A percentile compares a stretch with the other conserved stretches of the same genome.
Evolutionary conservation across 306 rosid species (phyloP).

Genomic region (Begonia masoniana): DNA sequence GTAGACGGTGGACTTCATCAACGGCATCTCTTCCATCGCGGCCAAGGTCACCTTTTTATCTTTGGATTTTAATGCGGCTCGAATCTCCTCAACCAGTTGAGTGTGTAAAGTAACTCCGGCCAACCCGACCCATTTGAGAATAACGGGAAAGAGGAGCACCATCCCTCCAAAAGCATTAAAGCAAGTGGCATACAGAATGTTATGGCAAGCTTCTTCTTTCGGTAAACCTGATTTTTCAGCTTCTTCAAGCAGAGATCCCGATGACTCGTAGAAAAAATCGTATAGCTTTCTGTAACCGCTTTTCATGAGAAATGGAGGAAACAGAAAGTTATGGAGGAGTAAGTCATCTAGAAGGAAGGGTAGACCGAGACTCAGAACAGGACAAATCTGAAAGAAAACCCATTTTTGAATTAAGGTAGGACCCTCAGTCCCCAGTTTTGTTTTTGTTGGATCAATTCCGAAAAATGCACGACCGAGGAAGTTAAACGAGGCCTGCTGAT

Average conservation of each 20-base stretch:
- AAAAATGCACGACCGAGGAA: conserved; percentile 44
- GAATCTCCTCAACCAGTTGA: conserved; percentile 43
- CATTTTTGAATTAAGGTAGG: conserved; percentile 48
- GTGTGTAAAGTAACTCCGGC: conserved; percentile 55
- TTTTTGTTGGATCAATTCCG: conserved; percentile 32
- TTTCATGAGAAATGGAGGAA: conserved; percentile 47
- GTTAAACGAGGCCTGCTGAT: conserved; percentile 68
- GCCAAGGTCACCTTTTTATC: conserved; percentile 61
- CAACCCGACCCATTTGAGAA: conserved; percentile 46
- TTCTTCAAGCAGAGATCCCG: conserved; percentile 39
- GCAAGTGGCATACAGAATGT: conserved; percentile 68
- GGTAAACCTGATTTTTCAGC: conserved; percentile 61
- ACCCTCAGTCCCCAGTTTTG: conserved; percentile 45
- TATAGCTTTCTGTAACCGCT: conserved; percentile 50
- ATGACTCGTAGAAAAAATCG: conserved; percentile 54
- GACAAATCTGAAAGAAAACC: conserved; percentile 52
- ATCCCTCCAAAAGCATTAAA: conserved; percentile 79
- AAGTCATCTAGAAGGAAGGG: conserved; percentile 52
- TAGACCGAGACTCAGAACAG: conserved; percentile 47
- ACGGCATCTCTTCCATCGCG: conserved; percentile 60
- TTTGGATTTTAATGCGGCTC: conserved; percentile 36
- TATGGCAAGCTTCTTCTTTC: conserved; percentile 81
- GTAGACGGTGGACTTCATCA: conserved; percentile 75
- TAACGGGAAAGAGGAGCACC: conserved; percentile 46
- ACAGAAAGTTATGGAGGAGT: conserved; percentile 34